Evolutionary conservation across 352 stramenopile genomes (phyloP), one percentile per base, ranked within the genome.

Genomic region (Blastocystis sp.): DNA sequence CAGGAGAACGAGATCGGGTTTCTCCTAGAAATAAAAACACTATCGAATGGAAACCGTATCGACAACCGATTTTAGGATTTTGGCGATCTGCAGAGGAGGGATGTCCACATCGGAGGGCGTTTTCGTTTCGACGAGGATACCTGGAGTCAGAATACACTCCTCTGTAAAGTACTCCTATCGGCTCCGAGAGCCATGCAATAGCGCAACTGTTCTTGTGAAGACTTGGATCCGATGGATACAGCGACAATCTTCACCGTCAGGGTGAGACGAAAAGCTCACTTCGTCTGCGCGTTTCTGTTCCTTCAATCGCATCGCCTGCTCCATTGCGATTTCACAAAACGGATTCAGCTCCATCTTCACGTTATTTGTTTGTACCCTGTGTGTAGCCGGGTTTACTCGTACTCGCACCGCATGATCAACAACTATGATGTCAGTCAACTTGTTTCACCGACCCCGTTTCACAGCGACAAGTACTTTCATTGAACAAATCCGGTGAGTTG

Each of bases 281-380:
- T 98, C 95, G 16, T 88, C 91, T 40, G 93, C 95, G 44, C 92
- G 79, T 89, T 98, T 98, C 89, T 95, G 93, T 90, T 99, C 94
- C 90, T 99, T 99, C 79, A 98, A 90, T 40, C 94, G 94, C 86
- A 99, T 95, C 36, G 94, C 95, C 88, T 99, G 95, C 90, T 99
- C 95, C 14, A 97, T 91, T 29, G 94, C 94, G 85, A 97, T 97
- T 88, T 97, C 96, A 88, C 96, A 99, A 90, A 99, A 99, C 29
- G 96, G 96, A 90, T 99, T 99, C 93, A 99, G 97, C 81, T 91
- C 96, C 95, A 99, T 98, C 91, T 99, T 99, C 49, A 98, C 94
- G 89, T 98, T 99, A 87, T 94, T 94, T 24, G 98, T 91, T 85
- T 99, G 94, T 34, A 99, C 94, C 65, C 92, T 93, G 87, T 91